phyloP scores from a whole-genome alignment of 2,329 filamentous ascomycete genomes.

The Talaromyces sp. region DNA sequence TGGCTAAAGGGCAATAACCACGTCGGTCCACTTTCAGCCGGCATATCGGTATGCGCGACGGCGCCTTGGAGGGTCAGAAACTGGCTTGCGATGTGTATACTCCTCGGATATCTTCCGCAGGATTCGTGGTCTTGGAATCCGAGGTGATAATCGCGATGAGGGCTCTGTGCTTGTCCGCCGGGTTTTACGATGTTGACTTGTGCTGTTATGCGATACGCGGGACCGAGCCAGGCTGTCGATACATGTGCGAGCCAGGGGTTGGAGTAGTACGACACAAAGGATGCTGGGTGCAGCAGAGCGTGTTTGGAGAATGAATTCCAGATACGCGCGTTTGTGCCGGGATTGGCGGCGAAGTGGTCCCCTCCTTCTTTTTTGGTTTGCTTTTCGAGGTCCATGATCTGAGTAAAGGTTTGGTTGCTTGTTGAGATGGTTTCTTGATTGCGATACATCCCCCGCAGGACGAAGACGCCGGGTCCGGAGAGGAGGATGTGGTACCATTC shows the following conservation, averaged over 20 bases:
- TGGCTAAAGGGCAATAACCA: not conserved
- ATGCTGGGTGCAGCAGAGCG: constrained; percentile 48
- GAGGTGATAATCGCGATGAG: not conserved
- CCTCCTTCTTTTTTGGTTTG: not conserved
- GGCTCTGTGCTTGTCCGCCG: not conserved
- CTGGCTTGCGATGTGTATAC: not conserved
- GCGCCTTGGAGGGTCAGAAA: not conserved
- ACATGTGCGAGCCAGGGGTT: constrained; percentile 56
- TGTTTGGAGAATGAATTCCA: constrained; percentile 68
- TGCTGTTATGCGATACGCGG: not conserved
- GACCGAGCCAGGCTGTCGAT: not conserved
- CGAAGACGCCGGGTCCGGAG: constrained; percentile 59
- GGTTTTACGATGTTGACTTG: not conserved
- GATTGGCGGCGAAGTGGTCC: constrained; percentile 39
- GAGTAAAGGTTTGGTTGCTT: constrained; percentile 38
- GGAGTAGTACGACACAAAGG: constrained; percentile 56
- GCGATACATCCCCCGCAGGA: constrained; percentile 54
- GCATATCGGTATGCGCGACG: not conserved
- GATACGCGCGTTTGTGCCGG: constrained; percentile 55
- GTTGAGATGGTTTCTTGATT: constrained; percentile 42
- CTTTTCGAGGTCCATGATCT: not conserved
- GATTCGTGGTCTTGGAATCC: not conserved
- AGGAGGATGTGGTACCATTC: constrained; percentile 61
- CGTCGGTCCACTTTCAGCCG: not conserved
- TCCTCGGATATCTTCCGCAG: not conserved